Base-by-base conservation (phyloP, 108 stramenopile species). In the Schizochytrium sp. region DNA sequence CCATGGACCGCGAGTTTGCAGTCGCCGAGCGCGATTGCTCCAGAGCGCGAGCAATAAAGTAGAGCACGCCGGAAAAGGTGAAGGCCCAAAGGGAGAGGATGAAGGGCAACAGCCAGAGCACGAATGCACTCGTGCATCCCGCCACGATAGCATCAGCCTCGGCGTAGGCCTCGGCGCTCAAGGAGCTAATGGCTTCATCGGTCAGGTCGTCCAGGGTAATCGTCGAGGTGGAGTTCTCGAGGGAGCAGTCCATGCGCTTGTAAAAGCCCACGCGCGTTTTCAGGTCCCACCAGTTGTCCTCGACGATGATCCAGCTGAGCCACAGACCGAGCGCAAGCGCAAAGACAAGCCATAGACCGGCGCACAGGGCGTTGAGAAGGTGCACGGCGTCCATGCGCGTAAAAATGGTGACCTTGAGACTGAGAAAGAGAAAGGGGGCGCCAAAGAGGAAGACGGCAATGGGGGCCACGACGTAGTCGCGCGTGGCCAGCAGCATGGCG, bases 371-470 rank as follows among this genome's bases (percentile, higher is more conserved):
- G 48, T 83, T 83, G 48, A 83, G 76, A 10, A 53, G 51, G 51
- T 53, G 25, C 48, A 83, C 25, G 3, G 28, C 25, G 51, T 83
- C 76, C 76, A 83, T 83, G n/a, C 12, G 12, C 18, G 18, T 55
- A 53, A 83, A 83, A 3, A 83, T 6, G n/a, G 51, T 47, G 6
- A 83, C 76, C 51, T 83, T 83, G 25, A 83, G 51, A 23, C 76
- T 53, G 48, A 83, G 45, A 12, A 83, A 53, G 19, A 83, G 6
- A 12, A 83, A 53, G 25, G 76, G 76, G 16, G 76, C 76, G 51
- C 76, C 76, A 34, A 83, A 83, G 76, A 83, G 76, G 28, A 83
- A 83, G 76, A 83, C 48, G 25, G 48, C 76, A 4, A 83, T 83
- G 23, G 76, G 76, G 6, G 76, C 76, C 45, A 83, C 51, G 48